A percentile compares a stretch with the other conserved stretches of the same genome.
Conservation (phyloP, 108 stramenopile species). For the Pseudonitzschia multistriata region DNA sequence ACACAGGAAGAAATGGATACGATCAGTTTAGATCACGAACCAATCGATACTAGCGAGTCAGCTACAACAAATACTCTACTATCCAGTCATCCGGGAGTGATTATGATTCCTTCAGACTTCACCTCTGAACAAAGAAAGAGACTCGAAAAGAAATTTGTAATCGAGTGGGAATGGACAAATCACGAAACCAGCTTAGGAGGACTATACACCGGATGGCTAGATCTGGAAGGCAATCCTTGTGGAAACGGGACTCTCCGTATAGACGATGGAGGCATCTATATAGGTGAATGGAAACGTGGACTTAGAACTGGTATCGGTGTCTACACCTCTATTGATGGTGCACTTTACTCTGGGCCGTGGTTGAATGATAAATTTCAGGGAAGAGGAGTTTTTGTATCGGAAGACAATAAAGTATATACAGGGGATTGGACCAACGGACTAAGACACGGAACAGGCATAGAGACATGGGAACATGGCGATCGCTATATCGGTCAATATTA, state of each 20-base stretch:
- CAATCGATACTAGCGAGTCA: not conserved
- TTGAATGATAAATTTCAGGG: slow-evolving; percentile 36
- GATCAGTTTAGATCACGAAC: not conserved
- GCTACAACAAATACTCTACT: not conserved
- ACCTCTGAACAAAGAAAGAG: not conserved
- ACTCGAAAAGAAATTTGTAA: slow-evolving; percentile 21
- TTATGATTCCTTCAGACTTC: slow-evolving; percentile 18
- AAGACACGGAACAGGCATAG: slow-evolving; percentile 41
- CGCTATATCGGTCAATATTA: slow-evolving; percentile 40
- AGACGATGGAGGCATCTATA: slow-evolving; percentile 44
- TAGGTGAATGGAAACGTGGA: slow-evolving; percentile 43
- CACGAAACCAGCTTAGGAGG: slow-evolving; percentile 19
- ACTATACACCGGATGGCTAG: slow-evolving; percentile 45
- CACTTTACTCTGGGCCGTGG: slow-evolving; percentile 40
- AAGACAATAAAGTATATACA: slow-evolving; percentile 42
- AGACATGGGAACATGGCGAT: slow-evolving; percentile 44
- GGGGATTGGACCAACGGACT: slow-evolving; percentile 38
- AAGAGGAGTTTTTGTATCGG: slow-evolving; percentile 35
- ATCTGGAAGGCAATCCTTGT: slow-evolving; percentile 37
- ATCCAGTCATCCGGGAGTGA: not conserved
- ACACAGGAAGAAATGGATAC: not conserved
- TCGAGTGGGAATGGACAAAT: slow-evolving; percentile 31
- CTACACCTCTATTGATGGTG: slow-evolving; percentile 42
- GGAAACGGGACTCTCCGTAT: slow-evolving; percentile 44
- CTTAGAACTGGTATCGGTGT: slow-evolving; percentile 40